Evolutionary conservation across 192 early-diverging fungal species (phyloP), one percentile per base, ranked within the genome.

Genomic region (Backusella westeae): DNA sequence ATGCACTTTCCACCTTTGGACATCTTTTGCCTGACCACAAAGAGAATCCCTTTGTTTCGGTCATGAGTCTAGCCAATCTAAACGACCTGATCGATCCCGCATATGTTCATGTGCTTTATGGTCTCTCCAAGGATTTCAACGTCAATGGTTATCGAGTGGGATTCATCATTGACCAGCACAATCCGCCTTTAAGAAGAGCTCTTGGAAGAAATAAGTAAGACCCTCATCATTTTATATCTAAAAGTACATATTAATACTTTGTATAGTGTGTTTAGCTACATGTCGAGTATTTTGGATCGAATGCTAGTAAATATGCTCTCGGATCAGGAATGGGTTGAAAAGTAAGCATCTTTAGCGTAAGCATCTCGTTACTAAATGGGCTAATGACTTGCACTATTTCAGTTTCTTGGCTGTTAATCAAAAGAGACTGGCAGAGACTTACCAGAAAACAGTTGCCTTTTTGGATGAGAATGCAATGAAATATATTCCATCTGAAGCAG

Each of bases 101-200:
- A 0, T 72, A 85, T 29, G 85, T 93, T 15, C 89, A 95, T 68
- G 86, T 95, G 32, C 73, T 95, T 34, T 95, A 94, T 81, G 89
- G 91, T 21, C 78, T 97, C 72, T 93, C 91, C 75, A 97, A 97
- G 82, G 95, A 94, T 81, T 96, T 97, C 86, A 85, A 89, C 21
- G 79, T 93, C 39, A 93, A 92, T 76, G 94, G 94, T 5, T 84
- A 92, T 75, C 90, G 94, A 46, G 81, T 90, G 65, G 93, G 89
- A 26, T 89, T 87, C 67, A 56, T 89, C 19, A 73, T 94, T 17
- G 91, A 85, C 23, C 91, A 90, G 0, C 90, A 85, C 84, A 91
- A 93, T 81, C 75, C 78, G 42, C 75, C 84, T 7, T 78, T 91
- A 56, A 26, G 76, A 21, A 39, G 67, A 0, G 81, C 82, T 4